A percentile compares a stretch with the other conserved stretches of the same genome.
phyloP scores from a whole-genome alignment of 176 grass and related monocot genomes.

The Areca catechu region DNA sequence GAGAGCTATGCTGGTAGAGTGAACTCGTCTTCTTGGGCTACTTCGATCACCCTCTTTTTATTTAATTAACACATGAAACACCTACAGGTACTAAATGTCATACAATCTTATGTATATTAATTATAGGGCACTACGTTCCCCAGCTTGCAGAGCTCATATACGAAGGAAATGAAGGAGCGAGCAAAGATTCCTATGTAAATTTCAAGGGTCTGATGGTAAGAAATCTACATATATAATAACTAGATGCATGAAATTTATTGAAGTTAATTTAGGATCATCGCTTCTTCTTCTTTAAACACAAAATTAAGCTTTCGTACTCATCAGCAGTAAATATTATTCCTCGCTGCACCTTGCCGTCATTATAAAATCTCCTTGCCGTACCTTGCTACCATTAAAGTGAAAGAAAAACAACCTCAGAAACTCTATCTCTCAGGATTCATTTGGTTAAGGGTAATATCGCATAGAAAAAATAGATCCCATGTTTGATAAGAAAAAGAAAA shows the following conservation, averaged over 20 bases:
- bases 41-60: neutral
- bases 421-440: too few relatives aligned
- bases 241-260: neutral
- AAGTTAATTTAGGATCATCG: neutral
- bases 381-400: too few relatives aligned
- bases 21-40: too few relatives aligned
- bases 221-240: neutral
- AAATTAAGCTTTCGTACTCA: neutral
- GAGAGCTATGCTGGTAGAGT: slow-evolving; percentile 87
- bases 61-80: slow-evolving; percentile 1
- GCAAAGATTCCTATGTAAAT: slow-evolving; percentile 47
- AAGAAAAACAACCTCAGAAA: too few relatives aligned
- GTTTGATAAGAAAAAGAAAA: too few relatives aligned
- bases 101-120: neutral
- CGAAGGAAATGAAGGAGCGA: slow-evolving; percentile 61
- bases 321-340: too few relatives aligned
- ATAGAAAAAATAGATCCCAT: too few relatives aligned
- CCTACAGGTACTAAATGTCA: neutral
- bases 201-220: slow-evolving; percentile 94
- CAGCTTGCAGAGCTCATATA: slow-evolving; percentile 86
- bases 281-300: slow-evolving; percentile 2
- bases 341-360: too few relatives aligned
- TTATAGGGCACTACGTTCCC: slow-evolving; percentile 94
- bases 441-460: too few relatives aligned
- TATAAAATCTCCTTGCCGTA: too few relatives aligned